Base-by-base conservation (phyloP, 805 yeast species). In the Helenozyma baotianmanensis region DNA sequence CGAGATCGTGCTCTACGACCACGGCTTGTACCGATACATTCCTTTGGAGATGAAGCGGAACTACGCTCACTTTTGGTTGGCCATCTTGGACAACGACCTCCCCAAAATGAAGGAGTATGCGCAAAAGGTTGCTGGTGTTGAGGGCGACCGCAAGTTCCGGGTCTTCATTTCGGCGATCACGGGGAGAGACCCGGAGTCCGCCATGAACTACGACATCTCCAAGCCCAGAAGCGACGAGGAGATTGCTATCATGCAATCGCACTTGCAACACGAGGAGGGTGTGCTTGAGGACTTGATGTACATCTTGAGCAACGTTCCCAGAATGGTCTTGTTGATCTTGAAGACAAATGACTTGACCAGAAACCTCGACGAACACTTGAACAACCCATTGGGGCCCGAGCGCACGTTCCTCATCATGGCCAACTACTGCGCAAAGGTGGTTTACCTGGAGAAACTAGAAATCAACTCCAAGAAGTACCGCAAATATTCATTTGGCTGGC, bases 321-420 rank as follows among this genome's bases (percentile, higher is more conserved):
- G 89, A 27, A 77, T 89, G 12, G 96, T 92, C 14, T 57, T 92
- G 18, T 68, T 92, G 40, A 85, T 92, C 29, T 64, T 92, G 50
- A 92, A 92, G 54, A 94, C 99, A 0, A 92, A 92, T 54, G 99
- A 92, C 61, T 68, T 92, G 31, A 87, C 95, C 0, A 71, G 99
- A 48, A 82, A 80, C 47, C 65, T 92, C 29, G 98, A 92, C 57
- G 97, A 90, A 51, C 68, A 74, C 35, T 68, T 90, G 35, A 74
- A 82, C 29, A 78, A 80, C 40, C 95, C 96, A 1, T 60, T 89
- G 28, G 97, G 97, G 0, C 81, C 84, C 5, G 90, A 85, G 51
- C 68, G 96, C 30, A 83, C 95, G 0, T 90, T 92, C 45, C 61
- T 89, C 44, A 86, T 92, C 26, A 72, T 92, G 82, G 92, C 96